Base-by-base conservation (phyloP, 495 filamentous ascomycete genomes). In the Podospora bellae-mahoneyi region DNA sequence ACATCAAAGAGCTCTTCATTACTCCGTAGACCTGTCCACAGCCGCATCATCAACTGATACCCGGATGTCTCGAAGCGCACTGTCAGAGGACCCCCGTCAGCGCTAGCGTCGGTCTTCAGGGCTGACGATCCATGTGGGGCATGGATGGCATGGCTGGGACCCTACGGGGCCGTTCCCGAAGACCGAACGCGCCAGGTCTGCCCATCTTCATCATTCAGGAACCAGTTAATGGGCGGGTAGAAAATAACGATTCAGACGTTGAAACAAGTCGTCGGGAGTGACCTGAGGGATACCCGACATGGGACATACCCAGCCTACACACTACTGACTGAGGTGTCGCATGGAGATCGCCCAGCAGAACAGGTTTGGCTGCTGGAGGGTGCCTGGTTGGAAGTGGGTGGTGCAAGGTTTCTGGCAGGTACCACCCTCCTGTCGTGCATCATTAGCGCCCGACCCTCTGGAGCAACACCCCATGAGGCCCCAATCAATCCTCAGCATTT, bases 351-450 rank as follows among this genome's bases (percentile, higher is more conserved):
- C 39, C 39, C 39, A 48, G 9, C 39, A 48, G 39, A 48, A 48
- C 39, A 48, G 39, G 39, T 48, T 48, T 48, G 34, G 34, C 56
- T 23, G 26, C 18, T 59, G 26, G 18, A 59, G 26, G 26, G 56
- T 23, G 19, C 26, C 56, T 27, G 26, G 19, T 27, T 59, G 19
- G 19, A 48, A 48, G 39, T 20, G 56, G 56, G 56, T 58, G 56
- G 56, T 20, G 23, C 56, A 58, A 27, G 56, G 56, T 58, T 58
- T 58, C 56, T 58, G 56, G n/a, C 56, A 58, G 56, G 56, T 58
- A 58, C 56, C 56, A 20, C 56, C 56, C 39, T 48, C 39, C 39
- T 48, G 39, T 48, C 39, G 39, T 48, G 39, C 39, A 48, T 18
- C 39, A 48, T 48, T 48, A 48, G 39, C 39, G 39, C 39, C 6